Evolutionary conservation across 202 grass and related monocot species (phyloP).

Genomic region (Zoysia matrella): DNA sequence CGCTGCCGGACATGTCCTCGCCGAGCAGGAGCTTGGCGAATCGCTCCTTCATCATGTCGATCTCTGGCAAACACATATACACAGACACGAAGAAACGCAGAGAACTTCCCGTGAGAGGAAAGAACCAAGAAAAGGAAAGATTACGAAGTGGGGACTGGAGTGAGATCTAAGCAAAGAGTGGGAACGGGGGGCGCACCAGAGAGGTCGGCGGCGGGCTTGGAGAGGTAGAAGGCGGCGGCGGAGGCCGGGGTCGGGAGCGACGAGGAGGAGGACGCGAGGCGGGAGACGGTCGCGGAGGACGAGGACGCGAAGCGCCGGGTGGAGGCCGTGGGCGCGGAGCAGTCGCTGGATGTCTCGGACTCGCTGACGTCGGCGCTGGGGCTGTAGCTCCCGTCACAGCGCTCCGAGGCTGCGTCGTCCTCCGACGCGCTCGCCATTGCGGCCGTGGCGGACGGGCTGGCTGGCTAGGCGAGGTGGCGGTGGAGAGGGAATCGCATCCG

Average conservation of each 20-base stretch:
- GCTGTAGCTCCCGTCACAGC: constrained; percentile 87
- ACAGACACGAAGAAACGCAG: not conserved
- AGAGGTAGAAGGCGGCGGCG: constrained; percentile 60
- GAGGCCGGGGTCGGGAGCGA: constrained; percentile 62
- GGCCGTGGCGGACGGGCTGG: not conserved
- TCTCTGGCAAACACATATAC: constrained; percentile 44
- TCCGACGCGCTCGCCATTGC: not conserved
- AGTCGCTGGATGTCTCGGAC: constrained; percentile 91
- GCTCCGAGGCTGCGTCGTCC: constrained; percentile 45
- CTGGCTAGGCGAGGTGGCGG: constrained; percentile 27
- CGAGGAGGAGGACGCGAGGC: constrained; percentile 69
- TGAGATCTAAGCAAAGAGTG: constrained; percentile 53
- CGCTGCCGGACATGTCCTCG: constrained; percentile 99
- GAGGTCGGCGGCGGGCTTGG: constrained; percentile 69
- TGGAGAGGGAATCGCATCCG: constrained; percentile 50
- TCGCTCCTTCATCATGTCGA: constrained; percentile 99
- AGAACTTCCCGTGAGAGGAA: constrained; percentile 30
- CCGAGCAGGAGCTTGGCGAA: constrained; percentile 98
- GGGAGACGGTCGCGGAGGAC: constrained; percentile 56
- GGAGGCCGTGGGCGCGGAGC: constrained; percentile 47
- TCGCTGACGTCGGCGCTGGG: constrained; percentile 94
- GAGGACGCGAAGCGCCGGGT: constrained; percentile 64
- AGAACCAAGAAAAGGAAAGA: constrained; percentile 12
- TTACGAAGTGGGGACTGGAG: constrained; percentile 37
- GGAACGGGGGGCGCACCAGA: constrained; percentile 45